These are phyloP conservation scores for Penicillium silybi DNA, from an alignment of 495 filamentous ascomycete genomes.

Conservation along the genomic window DNA sequence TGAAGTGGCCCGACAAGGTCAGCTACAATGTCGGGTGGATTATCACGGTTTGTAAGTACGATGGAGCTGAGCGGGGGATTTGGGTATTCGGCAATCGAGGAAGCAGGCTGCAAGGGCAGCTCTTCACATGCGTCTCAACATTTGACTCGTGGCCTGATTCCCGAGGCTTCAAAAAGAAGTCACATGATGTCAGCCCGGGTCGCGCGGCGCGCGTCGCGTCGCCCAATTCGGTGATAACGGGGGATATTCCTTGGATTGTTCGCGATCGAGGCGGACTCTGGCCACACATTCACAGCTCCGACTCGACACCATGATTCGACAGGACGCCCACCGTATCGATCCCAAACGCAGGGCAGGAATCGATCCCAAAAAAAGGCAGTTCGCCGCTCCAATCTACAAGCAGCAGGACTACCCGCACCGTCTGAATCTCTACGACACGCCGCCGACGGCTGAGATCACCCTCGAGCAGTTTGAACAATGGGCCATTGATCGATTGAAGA, in stretches of 20 bases:
- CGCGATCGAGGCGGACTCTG: background rate
- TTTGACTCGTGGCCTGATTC: background rate
- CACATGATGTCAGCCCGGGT: background rate
- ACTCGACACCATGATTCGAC: slow-evolving; percentile 58
- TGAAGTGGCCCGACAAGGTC: background rate
- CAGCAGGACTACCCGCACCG: slow-evolving; percentile 75
- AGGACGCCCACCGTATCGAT: slow-evolving; percentile 71
- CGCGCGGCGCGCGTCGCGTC: slow-evolving; percentile 24
- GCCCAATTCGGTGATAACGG: slow-evolving; percentile 15
- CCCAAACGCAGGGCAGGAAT: slow-evolving; percentile 70
- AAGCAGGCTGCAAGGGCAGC: background rate
- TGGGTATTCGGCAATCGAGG: background rate
- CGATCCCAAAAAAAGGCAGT: slow-evolving; percentile 82
- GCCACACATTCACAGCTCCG: background rate
- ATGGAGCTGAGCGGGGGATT: background rate
- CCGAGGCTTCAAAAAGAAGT: slow-evolving; percentile 1
- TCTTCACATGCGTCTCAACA: slow-evolving; percentile 8
- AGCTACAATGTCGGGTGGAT: background rate
- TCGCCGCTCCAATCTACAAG: slow-evolving; percentile 67
- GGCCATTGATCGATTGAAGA: slow-evolving; percentile 88
- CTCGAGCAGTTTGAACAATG: slow-evolving; percentile 98
- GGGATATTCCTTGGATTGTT: background rate
- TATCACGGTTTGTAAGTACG: background rate
- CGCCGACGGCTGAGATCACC: slow-evolving; percentile 90
- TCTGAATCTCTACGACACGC: slow-evolving; percentile 85